phyloP scores from a whole-genome alignment of 192 early-diverging fungal genomes.

The Backusella westeae region DNA sequence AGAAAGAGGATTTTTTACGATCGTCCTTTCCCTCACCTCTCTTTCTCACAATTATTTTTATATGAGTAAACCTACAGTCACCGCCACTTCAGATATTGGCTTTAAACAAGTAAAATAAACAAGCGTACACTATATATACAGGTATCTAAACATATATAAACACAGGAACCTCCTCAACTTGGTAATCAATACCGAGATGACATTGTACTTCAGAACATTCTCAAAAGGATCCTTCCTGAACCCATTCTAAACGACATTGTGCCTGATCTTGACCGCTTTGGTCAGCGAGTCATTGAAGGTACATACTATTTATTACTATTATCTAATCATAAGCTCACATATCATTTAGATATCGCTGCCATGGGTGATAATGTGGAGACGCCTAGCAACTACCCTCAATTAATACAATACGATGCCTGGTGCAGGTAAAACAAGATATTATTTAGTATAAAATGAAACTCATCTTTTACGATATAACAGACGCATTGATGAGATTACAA shows the following conservation, averaged over 20 bases:
- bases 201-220: constrained; percentile 42
- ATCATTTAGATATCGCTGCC: constrained; percentile 37
- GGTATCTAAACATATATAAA: background rate
- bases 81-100: constrained; percentile 29
- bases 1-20: no score
- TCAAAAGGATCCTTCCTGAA: constrained; percentile 44
- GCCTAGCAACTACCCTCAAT: constrained; percentile 49
- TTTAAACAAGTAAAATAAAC: constrained; percentile 24
- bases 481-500: constrained; percentile 59
- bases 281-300: constrained; percentile 31
- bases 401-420: constrained; percentile 68
- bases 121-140: no score
- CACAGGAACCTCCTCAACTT: constrained; percentile 26
- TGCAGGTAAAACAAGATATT: constrained; percentile 33
- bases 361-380: constrained; percentile 54
- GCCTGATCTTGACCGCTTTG: constrained; percentile 43
- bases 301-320: background rate
- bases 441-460: no score
- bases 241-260: constrained; percentile 40
- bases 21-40: no score
- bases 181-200: constrained; percentile 41
- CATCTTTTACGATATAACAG: background rate
- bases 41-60: no score
- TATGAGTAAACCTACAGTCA: constrained; percentile 9
- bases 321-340: no score